Evolutionary conservation across 2,329 filamentous ascomycete genomes (phyloP), one percentile per base, ranked within the genome.

Genomic region (Aureobasidium sp.): DNA sequence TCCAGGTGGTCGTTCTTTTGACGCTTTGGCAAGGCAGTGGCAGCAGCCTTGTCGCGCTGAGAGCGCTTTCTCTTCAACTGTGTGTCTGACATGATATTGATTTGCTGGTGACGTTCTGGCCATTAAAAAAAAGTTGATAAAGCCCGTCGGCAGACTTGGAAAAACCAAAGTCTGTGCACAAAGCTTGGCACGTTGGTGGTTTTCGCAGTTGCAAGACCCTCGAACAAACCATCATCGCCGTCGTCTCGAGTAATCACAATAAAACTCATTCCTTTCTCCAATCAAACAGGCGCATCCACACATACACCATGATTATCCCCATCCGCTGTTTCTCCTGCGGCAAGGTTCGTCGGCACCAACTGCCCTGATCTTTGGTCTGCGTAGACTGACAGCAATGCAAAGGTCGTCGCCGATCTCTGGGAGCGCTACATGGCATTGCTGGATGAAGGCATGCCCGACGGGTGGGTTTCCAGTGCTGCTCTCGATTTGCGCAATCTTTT

Each of bases 241-340:
- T 12, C 32, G 24, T 16, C 16, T 27, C 32, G 45, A 24, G n/a
- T 6, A 16, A 44, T 32, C 40, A 27, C 25, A 44, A 42, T 25
- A 30, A 17, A 22, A 29, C 6, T 44, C 27, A 8, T 12, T 34
- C 27, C 19, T 45, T 32, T 24, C 3, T 19, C 17, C 16, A 22
- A 19, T 21, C 19, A 10, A 17, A 5, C 30, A 24, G 19, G 10
- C 8, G 5, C 47, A 50, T 22, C 11, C 17, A 6, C 8, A 37
- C 27, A 30, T 2, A 42, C 48, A 52, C 41, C 10, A 98, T 98
- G 93, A 98, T 98, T 73, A 97, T 98, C 62, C 93, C 93, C 2
- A 88, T 98, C 61, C 89, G 93, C 62, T 98, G 93, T 76, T 98
- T 98, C 74, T 97, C 93, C 55, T 98, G 93, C 72, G 93, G 93